phyloP scores from a whole-genome alignment of 2,329 filamentous ascomycete species.

The Pseudogymnoascus sp. region DNA sequence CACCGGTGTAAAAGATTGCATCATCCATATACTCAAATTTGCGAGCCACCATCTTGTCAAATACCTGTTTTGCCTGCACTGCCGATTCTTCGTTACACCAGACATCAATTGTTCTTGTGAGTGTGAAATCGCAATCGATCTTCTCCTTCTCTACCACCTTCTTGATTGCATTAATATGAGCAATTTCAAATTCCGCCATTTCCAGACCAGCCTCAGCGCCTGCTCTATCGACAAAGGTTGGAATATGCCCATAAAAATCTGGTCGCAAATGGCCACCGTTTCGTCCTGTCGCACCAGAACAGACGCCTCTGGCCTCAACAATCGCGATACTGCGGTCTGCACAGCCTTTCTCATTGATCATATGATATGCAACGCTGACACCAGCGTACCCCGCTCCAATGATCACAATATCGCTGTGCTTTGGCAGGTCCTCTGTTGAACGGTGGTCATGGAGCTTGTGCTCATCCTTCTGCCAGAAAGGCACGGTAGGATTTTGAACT shows the following conservation, averaged over 20 bases:
- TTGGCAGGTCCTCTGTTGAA: slow-evolving; percentile 14
- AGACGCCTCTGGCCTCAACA: slow-evolving; percentile 32
- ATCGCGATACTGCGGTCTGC: slow-evolving; percentile 28
- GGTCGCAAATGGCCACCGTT: slow-evolving; percentile 26
- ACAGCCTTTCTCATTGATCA: slow-evolving; percentile 23
- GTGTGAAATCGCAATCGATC: slow-evolving; percentile 35
- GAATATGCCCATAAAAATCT: too few species aligned
- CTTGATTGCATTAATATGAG: slow-evolving; percentile 32
- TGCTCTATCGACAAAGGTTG: background rate
- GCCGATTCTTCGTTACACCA: too few species aligned
- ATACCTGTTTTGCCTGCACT: too few species aligned
- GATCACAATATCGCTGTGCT: slow-evolving; percentile 19
- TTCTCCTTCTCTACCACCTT: slow-evolving; percentile 31
- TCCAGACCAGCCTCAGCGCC: slow-evolving; percentile 31
- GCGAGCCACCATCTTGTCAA: too few species aligned
- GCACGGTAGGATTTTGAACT: background rate
- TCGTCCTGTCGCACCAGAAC: slow-evolving; percentile 36
- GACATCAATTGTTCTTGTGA: slow-evolving; percentile 33
- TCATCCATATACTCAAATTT: too few species aligned
- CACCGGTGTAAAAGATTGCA: too few species aligned
- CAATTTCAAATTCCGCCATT: slow-evolving; percentile 32
- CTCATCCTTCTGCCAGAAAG: slow-evolving; percentile 15
- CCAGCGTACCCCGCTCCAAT: slow-evolving; percentile 22
- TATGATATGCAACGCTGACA: slow-evolving; percentile 17
- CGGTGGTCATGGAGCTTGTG: slow-evolving; percentile 16